Evolutionary conservation across 495 filamentous ascomycete species (phyloP).

Genomic region (Lentithecium fluviatile): DNA sequence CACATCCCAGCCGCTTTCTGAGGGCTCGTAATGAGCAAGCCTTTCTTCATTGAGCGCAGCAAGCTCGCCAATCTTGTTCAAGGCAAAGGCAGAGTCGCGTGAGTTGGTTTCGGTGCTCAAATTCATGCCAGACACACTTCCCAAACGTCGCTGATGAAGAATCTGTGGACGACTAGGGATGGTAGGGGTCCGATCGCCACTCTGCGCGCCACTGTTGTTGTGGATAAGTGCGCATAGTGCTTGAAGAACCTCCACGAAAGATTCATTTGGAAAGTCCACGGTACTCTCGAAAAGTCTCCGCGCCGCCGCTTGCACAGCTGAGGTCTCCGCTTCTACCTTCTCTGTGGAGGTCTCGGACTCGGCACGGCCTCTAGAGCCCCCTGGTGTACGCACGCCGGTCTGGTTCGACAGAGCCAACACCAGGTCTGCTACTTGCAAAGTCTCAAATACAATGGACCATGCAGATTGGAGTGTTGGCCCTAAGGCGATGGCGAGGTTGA

Average conservation of each 20-base stretch:
- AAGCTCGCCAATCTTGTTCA: constrained; percentile 78
- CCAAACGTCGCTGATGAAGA: constrained; percentile 50
- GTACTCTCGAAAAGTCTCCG: constrained; percentile 86
- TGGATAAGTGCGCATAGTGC: constrained; percentile 61
- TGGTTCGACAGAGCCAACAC: constrained; percentile 62
- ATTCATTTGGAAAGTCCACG: constrained; percentile 74
- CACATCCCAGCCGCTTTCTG: constrained; percentile 69
- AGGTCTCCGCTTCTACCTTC: constrained; percentile 73
- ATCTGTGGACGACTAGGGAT: constrained; percentile 12
- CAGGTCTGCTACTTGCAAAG: constrained; percentile 84
- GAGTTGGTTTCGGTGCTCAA: constrained; percentile 45
- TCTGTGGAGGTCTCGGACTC: constrained; percentile 43
- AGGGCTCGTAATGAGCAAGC: constrained; percentile 61
- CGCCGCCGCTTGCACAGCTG: constrained; percentile 86
- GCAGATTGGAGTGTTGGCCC: constrained; percentile 80
- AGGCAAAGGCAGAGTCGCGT: constrained; percentile 71
- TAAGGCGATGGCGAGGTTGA: constrained; percentile 92
- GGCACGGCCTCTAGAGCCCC: constrained; percentile 3
- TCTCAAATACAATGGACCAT: constrained; percentile 89
- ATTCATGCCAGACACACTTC: constrained; percentile 50
- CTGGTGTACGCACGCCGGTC: constrained; percentile 11
- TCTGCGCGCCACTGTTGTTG: constrained; percentile 42
- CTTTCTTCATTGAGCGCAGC: constrained; percentile 76
- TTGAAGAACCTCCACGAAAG: constrained; percentile 74
- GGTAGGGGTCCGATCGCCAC: constrained; percentile 8